Evolutionary conservation across 805 yeast species (phyloP).

Genomic region (Cyberlindnera xylosilytica): DNA sequence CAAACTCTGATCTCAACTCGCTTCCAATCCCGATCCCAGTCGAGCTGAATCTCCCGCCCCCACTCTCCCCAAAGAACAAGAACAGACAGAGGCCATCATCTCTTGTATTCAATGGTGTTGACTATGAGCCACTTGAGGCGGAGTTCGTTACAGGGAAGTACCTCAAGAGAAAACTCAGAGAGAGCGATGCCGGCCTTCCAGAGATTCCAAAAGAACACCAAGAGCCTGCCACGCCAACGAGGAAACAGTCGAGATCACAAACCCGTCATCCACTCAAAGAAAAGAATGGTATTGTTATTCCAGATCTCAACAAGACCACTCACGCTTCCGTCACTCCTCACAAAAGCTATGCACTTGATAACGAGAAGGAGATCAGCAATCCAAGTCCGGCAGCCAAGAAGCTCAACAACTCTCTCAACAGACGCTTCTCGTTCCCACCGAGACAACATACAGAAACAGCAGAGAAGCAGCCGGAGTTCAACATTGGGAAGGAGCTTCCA

Average conservation of each 20-base stretch:
- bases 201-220: background rate
- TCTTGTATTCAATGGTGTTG: slow-evolving; percentile 36
- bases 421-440: slow-evolving; percentile 26
- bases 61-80: slow-evolving; percentile 33
- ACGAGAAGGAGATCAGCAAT: slow-evolving; percentile 24
- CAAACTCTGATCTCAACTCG: slow-evolving; percentile 34
- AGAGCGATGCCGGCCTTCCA: background rate
- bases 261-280: slow-evolving; percentile 2
- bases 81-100: slow-evolving; percentile 26
- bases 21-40: slow-evolving; percentile 35
- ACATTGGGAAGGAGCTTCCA: slow-evolving; percentile 4
- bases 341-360: slow-evolving; percentile 16
- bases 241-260: slow-evolving; percentile 1
- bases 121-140: slow-evolving; percentile 29
- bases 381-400: slow-evolving; percentile 27
- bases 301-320: slow-evolving; percentile 3
- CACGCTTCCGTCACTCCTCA: background rate
- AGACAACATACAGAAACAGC: background rate
- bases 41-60: slow-evolving; percentile 36
- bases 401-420: slow-evolving; percentile 24
- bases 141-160: slow-evolving; percentile 11
- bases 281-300: slow-evolving; percentile 6
- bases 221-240: slow-evolving; percentile 8
- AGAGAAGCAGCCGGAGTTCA: background rate
- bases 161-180: slow-evolving; percentile 4